Conservation (phyloP, 352 stramenopile species). For the Peronospora destructor region DNA sequence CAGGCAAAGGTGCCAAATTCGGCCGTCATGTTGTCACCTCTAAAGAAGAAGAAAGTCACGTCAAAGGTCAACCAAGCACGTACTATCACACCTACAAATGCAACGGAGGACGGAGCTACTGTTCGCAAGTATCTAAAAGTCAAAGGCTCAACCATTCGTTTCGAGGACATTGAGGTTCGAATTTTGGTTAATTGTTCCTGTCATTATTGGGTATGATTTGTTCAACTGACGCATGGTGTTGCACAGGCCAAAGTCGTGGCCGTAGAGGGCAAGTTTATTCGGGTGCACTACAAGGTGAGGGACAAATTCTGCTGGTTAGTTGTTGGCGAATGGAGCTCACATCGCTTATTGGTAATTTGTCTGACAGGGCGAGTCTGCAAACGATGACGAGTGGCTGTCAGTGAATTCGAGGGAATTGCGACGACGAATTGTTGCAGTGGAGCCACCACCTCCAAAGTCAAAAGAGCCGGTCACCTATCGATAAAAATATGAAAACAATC, state of each 20-base stretch:
- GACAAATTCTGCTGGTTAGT: neutral
- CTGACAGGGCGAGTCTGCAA: conserved; percentile 47
- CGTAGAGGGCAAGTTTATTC: conserved; percentile 67
- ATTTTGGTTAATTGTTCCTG: neutral
- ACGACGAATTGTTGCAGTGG: conserved; percentile 38
- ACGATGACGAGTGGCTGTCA: conserved; percentile 69
- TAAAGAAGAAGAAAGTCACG: conserved; percentile 17
- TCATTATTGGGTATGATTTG: neutral
- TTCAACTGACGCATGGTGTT: conserved; percentile 6
- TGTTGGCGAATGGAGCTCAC: conserved; percentile 2
- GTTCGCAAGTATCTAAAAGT: conserved; percentile 41
- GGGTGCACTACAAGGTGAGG: conserved; percentile 71
- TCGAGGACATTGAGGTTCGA: conserved; percentile 52
- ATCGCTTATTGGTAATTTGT: neutral
- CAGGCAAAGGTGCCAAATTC: conserved; percentile 13
- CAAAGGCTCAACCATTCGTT: conserved; percentile 61
- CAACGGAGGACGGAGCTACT: conserved; percentile 19
- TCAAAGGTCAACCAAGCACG: conserved; percentile 6
- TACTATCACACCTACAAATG: conserved; percentile 25
- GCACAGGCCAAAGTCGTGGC: conserved; percentile 53
- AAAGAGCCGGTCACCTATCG: conserved; percentile 6
- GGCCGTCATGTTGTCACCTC: conserved; percentile 17
- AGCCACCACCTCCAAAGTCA: conserved; percentile 22
- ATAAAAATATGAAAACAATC: neutral
- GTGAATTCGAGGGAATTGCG: conserved; percentile 41